These are phyloP conservation scores for Exobasidium rhododendri DNA, from an alignment of 1,284 basidiomycete genomes.

Conservation along the genomic window DNA sequence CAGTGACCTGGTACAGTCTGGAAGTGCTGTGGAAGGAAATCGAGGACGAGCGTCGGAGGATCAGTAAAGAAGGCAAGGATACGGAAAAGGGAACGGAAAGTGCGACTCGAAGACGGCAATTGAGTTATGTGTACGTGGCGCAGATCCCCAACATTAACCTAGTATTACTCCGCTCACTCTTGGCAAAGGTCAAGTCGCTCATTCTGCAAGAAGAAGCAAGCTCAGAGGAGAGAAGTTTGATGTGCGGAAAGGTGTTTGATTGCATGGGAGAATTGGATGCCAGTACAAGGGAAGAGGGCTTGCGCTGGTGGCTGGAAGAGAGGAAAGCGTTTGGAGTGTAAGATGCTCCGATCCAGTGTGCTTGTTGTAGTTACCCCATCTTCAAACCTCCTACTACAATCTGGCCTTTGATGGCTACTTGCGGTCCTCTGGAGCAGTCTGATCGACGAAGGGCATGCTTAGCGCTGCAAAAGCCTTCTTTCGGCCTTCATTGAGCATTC, in stretches of 20 bases:
- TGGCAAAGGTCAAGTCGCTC: conserved; percentile 31
- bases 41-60: conserved; percentile 18
- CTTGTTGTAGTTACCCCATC: no score
- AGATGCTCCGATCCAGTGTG: neutral
- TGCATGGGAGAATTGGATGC: conserved; percentile 44
- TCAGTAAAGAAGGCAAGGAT: neutral
- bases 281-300: conserved; percentile 45
- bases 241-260: conserved; percentile 42
- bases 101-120: neutral
- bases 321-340: conserved; percentile 38
- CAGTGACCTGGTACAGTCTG: conserved; percentile 46
- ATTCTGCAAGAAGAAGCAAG: conserved; percentile 22
- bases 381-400: neutral
- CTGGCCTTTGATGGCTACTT: neutral
- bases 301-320: conserved; percentile 51
- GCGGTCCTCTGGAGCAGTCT: conserved; percentile 16
- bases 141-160: conserved; percentile 47
- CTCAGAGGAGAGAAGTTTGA: conserved; percentile 8
- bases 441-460: conserved; percentile 17
- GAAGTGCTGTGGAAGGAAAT: conserved; percentile 32
- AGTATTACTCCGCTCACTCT: conserved; percentile 44
- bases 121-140: conserved; percentile 19
- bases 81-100: neutral
- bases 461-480: conserved; percentile 21
- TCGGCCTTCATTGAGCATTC: conserved; percentile 24